phyloP scores from a whole-genome alignment of 1,284 basidiomycete genomes.

The Moesziomyces antarcticus region DNA sequence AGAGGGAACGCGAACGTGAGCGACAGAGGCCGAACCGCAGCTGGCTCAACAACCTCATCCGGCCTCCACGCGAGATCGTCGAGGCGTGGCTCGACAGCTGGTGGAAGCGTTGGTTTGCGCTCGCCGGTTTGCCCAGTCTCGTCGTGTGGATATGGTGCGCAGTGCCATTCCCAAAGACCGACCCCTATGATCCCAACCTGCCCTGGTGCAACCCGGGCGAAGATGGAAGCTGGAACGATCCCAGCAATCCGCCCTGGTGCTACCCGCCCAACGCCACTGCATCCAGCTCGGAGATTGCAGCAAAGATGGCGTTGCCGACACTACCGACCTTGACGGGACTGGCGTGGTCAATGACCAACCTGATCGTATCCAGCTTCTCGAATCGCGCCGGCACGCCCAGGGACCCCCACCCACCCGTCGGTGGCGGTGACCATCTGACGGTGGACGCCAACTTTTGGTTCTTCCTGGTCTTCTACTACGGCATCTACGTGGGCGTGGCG shows the following conservation, averaged over 20 bases:
- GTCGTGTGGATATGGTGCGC: constrained; percentile 73
- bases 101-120: constrained; percentile 71
- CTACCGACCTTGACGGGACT: constrained; percentile 25
- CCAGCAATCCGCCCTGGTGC: constrained; percentile 49
- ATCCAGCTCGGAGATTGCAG: neutral
- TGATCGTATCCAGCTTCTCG: constrained; percentile 18
- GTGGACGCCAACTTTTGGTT: constrained; percentile 66
- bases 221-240: constrained; percentile 33
- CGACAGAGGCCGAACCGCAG: constrained; percentile 24
- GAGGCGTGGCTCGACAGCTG: constrained; percentile 71
- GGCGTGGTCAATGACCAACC: constrained; percentile 15
- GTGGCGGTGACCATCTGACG: constrained; percentile 33
- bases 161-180: constrained; percentile 72
- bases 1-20: constrained; percentile 39
- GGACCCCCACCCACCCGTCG: constrained; percentile 7
- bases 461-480: constrained; percentile 67
- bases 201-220: constrained; percentile 56
- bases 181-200: constrained; percentile 67
- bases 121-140: constrained; percentile 70
- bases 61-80: constrained; percentile 70
- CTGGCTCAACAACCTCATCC: constrained; percentile 59
- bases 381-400: neutral
- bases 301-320: neutral
- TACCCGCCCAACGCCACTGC: constrained; percentile 28
- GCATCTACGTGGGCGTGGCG: constrained; percentile 66